These are phyloP conservation scores for Cryptomeria japonica DNA, from an alignment of 75 land plant species.

Conservation along the genomic window DNA sequence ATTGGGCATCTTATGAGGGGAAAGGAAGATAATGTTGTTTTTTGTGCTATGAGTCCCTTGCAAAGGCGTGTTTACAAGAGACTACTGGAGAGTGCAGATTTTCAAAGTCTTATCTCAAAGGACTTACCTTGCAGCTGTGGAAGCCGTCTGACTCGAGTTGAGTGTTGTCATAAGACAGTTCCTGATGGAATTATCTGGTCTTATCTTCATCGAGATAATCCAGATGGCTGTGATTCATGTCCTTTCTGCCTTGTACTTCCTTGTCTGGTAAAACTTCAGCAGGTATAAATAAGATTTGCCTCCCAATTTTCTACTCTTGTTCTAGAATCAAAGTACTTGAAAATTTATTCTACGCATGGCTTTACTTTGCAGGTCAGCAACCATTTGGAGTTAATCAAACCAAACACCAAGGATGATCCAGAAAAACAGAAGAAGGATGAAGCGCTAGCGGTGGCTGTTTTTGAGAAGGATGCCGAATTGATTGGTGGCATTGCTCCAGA, in stretches of 20 bases:
- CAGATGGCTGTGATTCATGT: constrained; percentile 93
- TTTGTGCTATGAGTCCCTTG: constrained; percentile 93
- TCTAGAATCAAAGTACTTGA: neutral
- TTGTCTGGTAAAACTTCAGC: constrained; percentile 95
- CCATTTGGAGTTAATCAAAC: constrained; percentile 94
- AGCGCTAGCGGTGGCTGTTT: constrained; percentile 69
- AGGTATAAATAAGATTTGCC: constrained; percentile 41
- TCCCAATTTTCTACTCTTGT: neutral
- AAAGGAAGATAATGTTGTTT: constrained; percentile 95
- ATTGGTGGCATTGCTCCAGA: constrained; percentile 71
- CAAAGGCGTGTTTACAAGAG: constrained; percentile 87
- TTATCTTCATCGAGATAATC: constrained; percentile 75
- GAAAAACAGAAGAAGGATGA: constrained; percentile 88
- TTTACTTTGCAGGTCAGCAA: constrained; percentile 74
- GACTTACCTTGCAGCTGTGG: constrained; percentile 93
- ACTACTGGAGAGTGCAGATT: constrained; percentile 77
- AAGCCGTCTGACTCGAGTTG: constrained; percentile 75
- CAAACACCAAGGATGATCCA: constrained; percentile 79
- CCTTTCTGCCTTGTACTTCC: constrained; percentile 93
- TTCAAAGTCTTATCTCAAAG: constrained; percentile 81
- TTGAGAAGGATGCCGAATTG: constrained; percentile 75
- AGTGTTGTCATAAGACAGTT: constrained; percentile 81
- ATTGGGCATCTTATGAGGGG: constrained; percentile 98
- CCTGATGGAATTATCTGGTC: constrained; percentile 92
- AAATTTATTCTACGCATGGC: neutral